phyloP scores from a whole-genome alignment of 1,139 yeast species.

The Saccharomycopsis hybrid region DNA sequence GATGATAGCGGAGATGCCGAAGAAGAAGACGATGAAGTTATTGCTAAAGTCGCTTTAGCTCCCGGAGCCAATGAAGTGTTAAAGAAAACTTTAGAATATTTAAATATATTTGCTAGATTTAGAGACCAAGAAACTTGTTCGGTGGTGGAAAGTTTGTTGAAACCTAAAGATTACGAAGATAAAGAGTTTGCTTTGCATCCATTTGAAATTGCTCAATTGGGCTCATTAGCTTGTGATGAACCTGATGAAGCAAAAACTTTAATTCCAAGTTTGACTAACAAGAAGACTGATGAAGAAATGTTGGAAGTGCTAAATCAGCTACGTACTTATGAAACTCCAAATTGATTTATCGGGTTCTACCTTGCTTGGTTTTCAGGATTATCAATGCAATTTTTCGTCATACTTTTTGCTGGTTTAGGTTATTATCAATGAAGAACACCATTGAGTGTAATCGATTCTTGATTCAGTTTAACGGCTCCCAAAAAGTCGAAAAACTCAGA shows the following conservation, averaged over 20 bases:
- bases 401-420: no score
- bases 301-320: constrained; percentile 84
- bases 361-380: no score
- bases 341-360: constrained; percentile 23
- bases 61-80: constrained; percentile 58
- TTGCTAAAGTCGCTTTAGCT: constrained; percentile 64
- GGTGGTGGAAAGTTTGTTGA: constrained; percentile 83
- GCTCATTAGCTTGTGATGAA: constrained; percentile 91
- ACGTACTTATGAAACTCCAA: constrained; percentile 53
- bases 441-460: no score
- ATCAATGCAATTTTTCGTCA: no score
- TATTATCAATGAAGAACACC: no score
- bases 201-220: constrained; percentile 91
- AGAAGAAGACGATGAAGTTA: constrained; percentile 48
- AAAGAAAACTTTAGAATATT: constrained; percentile 85
- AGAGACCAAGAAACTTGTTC: constrained; percentile 88
- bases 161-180: constrained; percentile 46
- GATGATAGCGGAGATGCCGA: constrained; percentile 25
- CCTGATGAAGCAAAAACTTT: constrained; percentile 96
- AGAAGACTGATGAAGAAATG: constrained; percentile 80
- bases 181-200: constrained; percentile 63
- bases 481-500: no score
- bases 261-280: constrained; percentile 76
- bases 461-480: no score
- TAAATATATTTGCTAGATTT: constrained; percentile 81